A percentile compares a stretch with the other conserved stretches of the same genome.
Evolutionary conservation across 2,329 filamentous ascomycete species (phyloP).

Genomic region (Pestalotiopsis sp.): DNA sequence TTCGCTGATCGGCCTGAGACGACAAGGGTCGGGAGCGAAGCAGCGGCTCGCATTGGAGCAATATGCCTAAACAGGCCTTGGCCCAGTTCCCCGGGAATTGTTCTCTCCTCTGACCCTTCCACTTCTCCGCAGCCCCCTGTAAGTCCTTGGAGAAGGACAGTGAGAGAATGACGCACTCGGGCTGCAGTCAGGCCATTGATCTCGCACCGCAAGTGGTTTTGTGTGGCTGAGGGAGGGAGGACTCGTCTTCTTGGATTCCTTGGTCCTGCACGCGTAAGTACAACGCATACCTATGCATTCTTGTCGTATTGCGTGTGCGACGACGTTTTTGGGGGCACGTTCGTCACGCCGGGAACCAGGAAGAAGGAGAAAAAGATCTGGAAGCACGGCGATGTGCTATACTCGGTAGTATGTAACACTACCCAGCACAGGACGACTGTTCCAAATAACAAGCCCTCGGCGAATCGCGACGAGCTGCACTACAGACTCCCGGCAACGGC

Average conservation of each 20-base stretch:
- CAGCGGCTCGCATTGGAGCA: slow-evolving; percentile 1
- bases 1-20: neutral
- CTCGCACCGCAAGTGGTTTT: neutral
- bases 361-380: neutral
- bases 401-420: neutral
- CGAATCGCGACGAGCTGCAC: neutral
- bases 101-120: neutral
- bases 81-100: slow-evolving; percentile 8
- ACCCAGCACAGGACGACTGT: neutral
- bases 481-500: neutral
- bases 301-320: neutral
- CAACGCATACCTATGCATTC: neutral
- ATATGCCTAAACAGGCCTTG: slow-evolving; percentile 3
- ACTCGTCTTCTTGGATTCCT: neutral
- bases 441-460: neutral
- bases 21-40: neutral
- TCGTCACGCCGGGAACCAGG: neutral
- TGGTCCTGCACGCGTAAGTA: neutral
- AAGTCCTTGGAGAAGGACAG: slow-evolving; percentile 4
- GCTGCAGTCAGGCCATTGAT: neutral
- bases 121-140: neutral
- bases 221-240: neutral
- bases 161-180: neutral
- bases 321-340: neutral
- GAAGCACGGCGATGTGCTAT: neutral